Conservation (phyloP, 73 alveolate genomes). For the Loxodes magnus region DNA sequence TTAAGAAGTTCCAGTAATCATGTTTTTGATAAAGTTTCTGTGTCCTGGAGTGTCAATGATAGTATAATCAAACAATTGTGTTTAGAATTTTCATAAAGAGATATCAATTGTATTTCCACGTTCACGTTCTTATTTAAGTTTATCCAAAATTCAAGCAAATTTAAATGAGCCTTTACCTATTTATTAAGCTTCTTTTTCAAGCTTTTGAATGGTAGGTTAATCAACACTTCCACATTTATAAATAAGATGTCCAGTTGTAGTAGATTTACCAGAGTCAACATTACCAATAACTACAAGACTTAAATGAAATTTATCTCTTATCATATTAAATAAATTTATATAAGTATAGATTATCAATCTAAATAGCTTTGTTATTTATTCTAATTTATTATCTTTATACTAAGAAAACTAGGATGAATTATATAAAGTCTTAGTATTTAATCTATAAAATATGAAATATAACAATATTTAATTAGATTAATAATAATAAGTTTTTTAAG, state of each 20-base stretch:
- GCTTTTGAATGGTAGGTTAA: conserved; percentile 19
- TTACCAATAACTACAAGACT: conserved; percentile 41
- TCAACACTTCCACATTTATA: conserved; percentile 25
- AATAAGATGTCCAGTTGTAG: conserved; percentile 44
- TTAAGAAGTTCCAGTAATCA: conserved; percentile 32
- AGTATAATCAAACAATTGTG: conserved; percentile 23
- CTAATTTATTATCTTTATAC: no score
- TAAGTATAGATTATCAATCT: no score
- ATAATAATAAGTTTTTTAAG: no score
- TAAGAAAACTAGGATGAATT: no score
- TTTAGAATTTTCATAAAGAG: conserved; percentile 23
- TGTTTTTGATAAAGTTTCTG: conserved; percentile 29
- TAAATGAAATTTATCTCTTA: no score
- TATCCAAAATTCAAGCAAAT: conserved; percentile 48
- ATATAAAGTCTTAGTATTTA: no score
- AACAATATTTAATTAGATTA: no score
- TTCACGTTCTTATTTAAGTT: conserved; percentile 38
- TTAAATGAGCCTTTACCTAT: conserved; percentile 18
- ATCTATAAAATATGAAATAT: no score
- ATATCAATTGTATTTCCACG: conserved; percentile 50
- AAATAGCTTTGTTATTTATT: no score
- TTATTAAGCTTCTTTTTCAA: conserved; percentile 30
- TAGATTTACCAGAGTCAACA: conserved; percentile 41
- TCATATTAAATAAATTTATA: no score
- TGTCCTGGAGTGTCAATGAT: conserved; percentile 65